Conservation (phyloP, 1,284 basidiomycete species). For the Porodaedalea pini region DNA sequence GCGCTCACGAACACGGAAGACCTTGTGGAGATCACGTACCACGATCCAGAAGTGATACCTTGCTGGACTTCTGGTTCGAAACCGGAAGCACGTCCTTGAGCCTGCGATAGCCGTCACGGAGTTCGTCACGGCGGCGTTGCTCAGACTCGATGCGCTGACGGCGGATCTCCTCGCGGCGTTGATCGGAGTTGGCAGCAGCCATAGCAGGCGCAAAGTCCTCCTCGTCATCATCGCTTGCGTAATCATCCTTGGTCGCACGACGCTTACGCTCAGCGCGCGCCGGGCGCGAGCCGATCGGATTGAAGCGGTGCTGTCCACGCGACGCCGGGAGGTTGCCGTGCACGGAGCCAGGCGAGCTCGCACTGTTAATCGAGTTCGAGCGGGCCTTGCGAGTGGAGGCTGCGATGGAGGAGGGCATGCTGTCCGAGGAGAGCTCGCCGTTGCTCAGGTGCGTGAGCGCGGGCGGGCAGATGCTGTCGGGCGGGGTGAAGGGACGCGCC, state of each 20-base stretch:
- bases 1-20: slow-evolving; percentile 3
- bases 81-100: slow-evolving; percentile 82
- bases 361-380: slow-evolving; percentile 62
- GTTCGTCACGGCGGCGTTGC: slow-evolving; percentile 82
- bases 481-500: slow-evolving; percentile 63
- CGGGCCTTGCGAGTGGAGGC: slow-evolving; percentile 35
- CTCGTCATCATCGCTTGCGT: slow-evolving; percentile 55
- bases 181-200: slow-evolving; percentile 30
- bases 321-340: slow-evolving; percentile 52
- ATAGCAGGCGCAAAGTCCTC: slow-evolving; percentile 59
- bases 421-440: slow-evolving; percentile 68
- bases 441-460: slow-evolving; percentile 64
- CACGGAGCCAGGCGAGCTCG: slow-evolving; percentile 54
- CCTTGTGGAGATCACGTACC: slow-evolving; percentile 42
- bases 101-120: slow-evolving; percentile 80
- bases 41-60: slow-evolving; percentile 81
- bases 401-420: slow-evolving; percentile 42
- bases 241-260: slow-evolving; percentile 58
- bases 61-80: slow-evolving; percentile 85
- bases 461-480: slow-evolving; percentile 67
- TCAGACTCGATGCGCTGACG: slow-evolving; percentile 84
- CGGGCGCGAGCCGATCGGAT: slow-evolving; percentile 55
- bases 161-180: slow-evolving; percentile 78
- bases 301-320: slow-evolving; percentile 69
- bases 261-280: slow-evolving; percentile 43